Base-by-base conservation (phyloP, 768 basidiomycete genomes). In the Phallus indusiatus region DNA sequence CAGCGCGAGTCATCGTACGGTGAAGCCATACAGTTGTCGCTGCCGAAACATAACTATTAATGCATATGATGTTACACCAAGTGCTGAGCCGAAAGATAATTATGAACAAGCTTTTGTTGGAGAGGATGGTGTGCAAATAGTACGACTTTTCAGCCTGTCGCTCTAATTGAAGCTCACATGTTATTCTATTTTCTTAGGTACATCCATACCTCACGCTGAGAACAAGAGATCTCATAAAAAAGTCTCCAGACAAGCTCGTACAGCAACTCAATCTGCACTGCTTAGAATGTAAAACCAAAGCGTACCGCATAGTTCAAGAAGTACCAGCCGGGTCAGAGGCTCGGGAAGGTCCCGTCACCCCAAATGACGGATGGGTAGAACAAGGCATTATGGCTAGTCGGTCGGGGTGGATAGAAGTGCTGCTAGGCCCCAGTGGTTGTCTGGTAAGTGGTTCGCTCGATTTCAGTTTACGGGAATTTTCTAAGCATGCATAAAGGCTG, bases 281-380 rank as follows among this genome's bases (percentile, higher is more conserved):
- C 70, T 77, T 91, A 18, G 69, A 84, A 37, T 91, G 88, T 72
- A 76, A 80, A 55, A 71, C 80, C 11, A 67, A 76, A 42, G 80
- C 80, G 36, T 91, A 91, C 74, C 87, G 88, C 52, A 83, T 89
- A 28, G 72, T 75, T 62, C 86, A 88, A 64, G 71, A 75, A 33
- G 76, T 84, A 54, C 73, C 81, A 46, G 70, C 73, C 52, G 84
- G 85, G 56, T 69, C 81, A 7, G 83, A 85, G 60, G 75, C 76
- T 14, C 78, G 78, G 53, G 84, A 85, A 56, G 83, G 85, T 8
- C 80, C 83, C 2, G 70, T 89, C 16, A 71, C 88, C 53, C 86
- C 88, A 16, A 81, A 81, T 1, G 82, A 85, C 55, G 86, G 88
- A 49, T 90, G 86, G 85, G 82, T 82, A 6, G 88, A 90, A 71